phyloP scores from a whole-genome alignment of 306 rosid species.

The Sicyos baderoa region DNA sequence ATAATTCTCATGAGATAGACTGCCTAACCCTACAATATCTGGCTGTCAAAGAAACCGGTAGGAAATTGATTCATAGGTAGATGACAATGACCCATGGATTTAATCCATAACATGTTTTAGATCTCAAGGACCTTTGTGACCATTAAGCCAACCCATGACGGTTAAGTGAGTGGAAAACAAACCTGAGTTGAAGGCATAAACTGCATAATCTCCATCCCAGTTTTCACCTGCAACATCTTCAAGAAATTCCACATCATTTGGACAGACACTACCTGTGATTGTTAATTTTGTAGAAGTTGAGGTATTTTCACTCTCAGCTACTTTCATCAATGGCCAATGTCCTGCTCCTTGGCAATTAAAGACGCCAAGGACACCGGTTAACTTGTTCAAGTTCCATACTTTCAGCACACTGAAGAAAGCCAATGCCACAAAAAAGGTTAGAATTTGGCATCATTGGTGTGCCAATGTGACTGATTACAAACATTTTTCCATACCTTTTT shows the following conservation, averaged over 20 bases:
- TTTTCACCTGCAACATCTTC: slow-evolving; percentile 48
- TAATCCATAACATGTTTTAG: no score
- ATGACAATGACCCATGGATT: no score
- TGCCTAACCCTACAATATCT: no score
- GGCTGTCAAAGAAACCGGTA: no score
- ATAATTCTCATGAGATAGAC: no score
- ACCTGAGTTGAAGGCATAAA: slow-evolving; percentile 60
- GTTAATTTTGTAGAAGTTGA: slow-evolving; percentile 14
- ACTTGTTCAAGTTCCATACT: slow-evolving; percentile 61
- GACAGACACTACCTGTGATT: slow-evolving; percentile 38
- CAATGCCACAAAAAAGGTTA: neutral
- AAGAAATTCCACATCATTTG: slow-evolving; percentile 53
- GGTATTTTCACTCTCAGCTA: slow-evolving; percentile 18
- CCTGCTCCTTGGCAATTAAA: slow-evolving; percentile 77
- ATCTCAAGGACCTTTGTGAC: no score
- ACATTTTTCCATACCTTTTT: slow-evolving; percentile 28
- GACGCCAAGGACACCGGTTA: slow-evolving; percentile 50
- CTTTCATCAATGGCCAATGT: slow-evolving; percentile 48
- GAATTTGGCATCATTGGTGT: neutral
- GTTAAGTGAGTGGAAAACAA: neutral
- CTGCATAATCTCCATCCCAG: slow-evolving; percentile 56
- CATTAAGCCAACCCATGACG: no score
- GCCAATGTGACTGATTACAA: neutral
- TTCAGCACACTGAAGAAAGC: slow-evolving; percentile 43
- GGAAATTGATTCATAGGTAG: no score